Evolutionary conservation across 2,329 filamentous ascomycete species (phyloP).

Genomic region (Nemania sp.): DNA sequence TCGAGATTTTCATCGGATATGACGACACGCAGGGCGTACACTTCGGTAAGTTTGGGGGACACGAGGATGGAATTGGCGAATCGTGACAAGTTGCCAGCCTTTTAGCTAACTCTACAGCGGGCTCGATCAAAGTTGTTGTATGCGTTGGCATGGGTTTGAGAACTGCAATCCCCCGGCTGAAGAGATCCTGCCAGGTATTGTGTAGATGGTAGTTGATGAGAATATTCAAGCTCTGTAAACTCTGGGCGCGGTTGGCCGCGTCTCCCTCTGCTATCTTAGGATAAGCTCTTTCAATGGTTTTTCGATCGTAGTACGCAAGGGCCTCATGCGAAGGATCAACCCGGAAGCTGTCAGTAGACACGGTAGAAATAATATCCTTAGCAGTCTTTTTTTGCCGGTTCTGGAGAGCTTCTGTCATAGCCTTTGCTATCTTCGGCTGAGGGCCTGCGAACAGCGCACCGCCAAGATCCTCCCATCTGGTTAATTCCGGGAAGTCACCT

Average conservation of each 20-base stretch:
- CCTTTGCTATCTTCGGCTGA: slow-evolving; percentile 71
- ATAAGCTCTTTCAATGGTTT: slow-evolving; percentile 74
- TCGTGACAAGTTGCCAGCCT: slow-evolving; percentile 81
- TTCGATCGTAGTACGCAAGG: slow-evolving; percentile 81
- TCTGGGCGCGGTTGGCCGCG: slow-evolving; percentile 66
- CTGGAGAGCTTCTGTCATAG: slow-evolving; percentile 70
- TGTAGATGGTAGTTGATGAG: slow-evolving; percentile 90
- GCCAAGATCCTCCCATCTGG: slow-evolving; percentile 77
- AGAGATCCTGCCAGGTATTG: slow-evolving; percentile 83
- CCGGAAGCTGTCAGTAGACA: slow-evolving; percentile 70
- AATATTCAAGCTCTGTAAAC: slow-evolving; percentile 73
- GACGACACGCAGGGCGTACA: slow-evolving; percentile 80
- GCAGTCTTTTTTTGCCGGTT: slow-evolving; percentile 66
- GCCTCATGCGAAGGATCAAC: slow-evolving; percentile 73
- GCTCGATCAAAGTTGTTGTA: slow-evolving; percentile 77
- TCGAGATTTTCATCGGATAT: slow-evolving; percentile 74
- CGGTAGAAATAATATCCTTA: slow-evolving; percentile 72
- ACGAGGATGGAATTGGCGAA: slow-evolving; percentile 79
- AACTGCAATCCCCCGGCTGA: slow-evolving; percentile 80
- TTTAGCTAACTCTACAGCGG: slow-evolving; percentile 77
- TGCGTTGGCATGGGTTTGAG: slow-evolving; percentile 82
- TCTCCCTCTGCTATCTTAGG: slow-evolving; percentile 73
- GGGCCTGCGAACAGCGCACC: slow-evolving; percentile 80
- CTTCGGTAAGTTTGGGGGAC: slow-evolving; percentile 81
- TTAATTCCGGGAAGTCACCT: slow-evolving; percentile 79